Evolutionary conservation across 2,329 filamentous ascomycete genomes (phyloP).

Genomic region (Fusarium sp.): DNA sequence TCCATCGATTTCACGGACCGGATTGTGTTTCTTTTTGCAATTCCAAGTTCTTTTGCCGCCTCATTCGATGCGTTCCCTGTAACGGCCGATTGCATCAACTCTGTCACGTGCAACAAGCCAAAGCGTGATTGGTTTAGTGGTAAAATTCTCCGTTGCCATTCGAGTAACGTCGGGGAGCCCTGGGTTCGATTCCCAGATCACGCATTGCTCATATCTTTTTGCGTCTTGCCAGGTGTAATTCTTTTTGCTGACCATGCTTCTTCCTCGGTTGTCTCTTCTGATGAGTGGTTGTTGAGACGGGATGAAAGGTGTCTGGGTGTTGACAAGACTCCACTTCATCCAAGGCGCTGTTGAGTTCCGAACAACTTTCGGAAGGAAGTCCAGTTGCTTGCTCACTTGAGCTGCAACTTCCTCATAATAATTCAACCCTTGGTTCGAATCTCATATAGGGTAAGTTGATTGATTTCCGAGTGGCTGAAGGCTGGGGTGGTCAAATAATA

Average conservation of each 20-base stretch:
- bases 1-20: too few relatives aligned
- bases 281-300: not conserved
- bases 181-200: slow-evolving; percentile 25
- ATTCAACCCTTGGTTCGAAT: not conserved
- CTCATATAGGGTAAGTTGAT: not conserved
- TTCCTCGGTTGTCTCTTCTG: not conserved
- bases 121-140: slow-evolving; percentile 28
- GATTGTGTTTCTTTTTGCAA: too few relatives aligned
- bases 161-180: slow-evolving; percentile 1
- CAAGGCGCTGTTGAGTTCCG: not conserved
- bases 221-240: not conserved
- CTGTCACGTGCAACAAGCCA: not conserved
- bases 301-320: not conserved
- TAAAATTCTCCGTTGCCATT: slow-evolving; percentile 26
- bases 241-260: not conserved
- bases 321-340: not conserved
- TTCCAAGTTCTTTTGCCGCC: too few relatives aligned
- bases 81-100: too few relatives aligned
- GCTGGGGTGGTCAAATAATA: not conserved
- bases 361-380: not conserved
- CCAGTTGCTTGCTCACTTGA: not conserved
- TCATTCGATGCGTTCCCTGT: too few relatives aligned
- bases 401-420: not conserved
- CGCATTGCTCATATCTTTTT: not conserved
- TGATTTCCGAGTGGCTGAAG: not conserved